Base-by-base conservation (phyloP, 1,139 yeast species). In the Protomyces inundatus region DNA sequence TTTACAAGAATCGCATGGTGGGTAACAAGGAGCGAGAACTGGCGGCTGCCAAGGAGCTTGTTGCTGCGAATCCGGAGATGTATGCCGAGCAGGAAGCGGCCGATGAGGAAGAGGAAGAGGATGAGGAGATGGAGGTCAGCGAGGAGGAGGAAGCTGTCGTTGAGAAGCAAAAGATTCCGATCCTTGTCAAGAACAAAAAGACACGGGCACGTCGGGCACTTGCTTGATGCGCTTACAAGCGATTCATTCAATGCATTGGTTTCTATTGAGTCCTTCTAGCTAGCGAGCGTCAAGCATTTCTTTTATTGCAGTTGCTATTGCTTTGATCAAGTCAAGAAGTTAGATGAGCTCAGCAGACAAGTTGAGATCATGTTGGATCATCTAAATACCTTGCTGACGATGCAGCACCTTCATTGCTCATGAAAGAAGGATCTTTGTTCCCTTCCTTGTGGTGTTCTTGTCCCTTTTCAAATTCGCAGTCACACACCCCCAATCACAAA, bases 1-100 rank as follows among this genome's bases (percentile, higher is more conserved):
- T 93, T 90, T 93, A 90, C 81, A 91, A 90, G 90, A 90, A 91
- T 80, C 89, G 98, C 85, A 93, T 93, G 99, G 89, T 88, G 79
- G 98, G 97, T 70, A 93, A 95, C 79, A 87, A 86, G 78, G 97
- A 88, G 71, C 84, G 85, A 77, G 87, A 88, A 76, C 80, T 90
- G 74, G 90, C 86, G 67, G 82, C 88, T 67, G 98, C 93, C 78
- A 86, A 85, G 80, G 89, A 89, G 78, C 82, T 93, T 74, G 95
- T 93, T 61, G 97, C 86, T 73, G 80, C 83, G 67, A 84, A 93
- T 78, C 96, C 96, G 70, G 96, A 88, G 75, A 80, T 93, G 75
- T 86, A 97, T 81, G 97, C 89, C 55, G 96, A 91, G 67, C 97
- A 91, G 79, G 79, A 90, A 71, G 96, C 88, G 74, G 87, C 81